Evolutionary conservation across 2,329 filamentous ascomycete species (phyloP), one percentile per base, ranked within the genome.

Genomic region (Phaeosphaeria sp.): DNA sequence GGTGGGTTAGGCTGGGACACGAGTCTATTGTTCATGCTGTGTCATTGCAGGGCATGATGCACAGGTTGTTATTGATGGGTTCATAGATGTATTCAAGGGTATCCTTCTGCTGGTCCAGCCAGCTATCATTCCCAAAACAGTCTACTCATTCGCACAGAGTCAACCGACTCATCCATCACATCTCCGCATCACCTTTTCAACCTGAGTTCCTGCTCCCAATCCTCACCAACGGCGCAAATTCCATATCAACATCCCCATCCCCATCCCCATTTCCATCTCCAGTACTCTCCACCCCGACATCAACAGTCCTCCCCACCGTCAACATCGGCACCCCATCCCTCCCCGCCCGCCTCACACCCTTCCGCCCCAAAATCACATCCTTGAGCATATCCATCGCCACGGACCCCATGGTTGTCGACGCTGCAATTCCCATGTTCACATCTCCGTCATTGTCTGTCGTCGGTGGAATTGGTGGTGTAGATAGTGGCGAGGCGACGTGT

Each of bases 161-260:
- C 30, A 36, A 36, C 6, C 25, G 8, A 27, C 25, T 27, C 25
- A 27, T 27, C 30, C 30, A 36, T 36, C 11, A 36, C 30, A 36
- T 36, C 8, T 27, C 8, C 25, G 25, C 8, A 4, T 8, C 5
- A 27, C 4, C 8, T 27, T 27, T 4, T 36, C 9, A 18, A 6
- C 9, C n/a, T 15, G n/a, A 25, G 22, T 43, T n/a, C 13, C 27
- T 49, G 59, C 64, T 71, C 55, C 46, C 45, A 8, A 67, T 60
- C 49, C 63, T 64, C 47, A 57, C 59, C 56, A 71, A 49, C 17
- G 64, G 65, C 40, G 58, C 55, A 39, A 66, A 56, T 3, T 56
- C 65, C 36, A 39, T 39, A 13, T 53, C 49, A 18, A 20, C 24
- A 33, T 13, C 30, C n/a, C 9, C 27, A 33, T 36, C 24, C 13